Base-by-base conservation (phyloP, 2,329 filamentous ascomycete genomes). In the Massarina eburnea region DNA sequence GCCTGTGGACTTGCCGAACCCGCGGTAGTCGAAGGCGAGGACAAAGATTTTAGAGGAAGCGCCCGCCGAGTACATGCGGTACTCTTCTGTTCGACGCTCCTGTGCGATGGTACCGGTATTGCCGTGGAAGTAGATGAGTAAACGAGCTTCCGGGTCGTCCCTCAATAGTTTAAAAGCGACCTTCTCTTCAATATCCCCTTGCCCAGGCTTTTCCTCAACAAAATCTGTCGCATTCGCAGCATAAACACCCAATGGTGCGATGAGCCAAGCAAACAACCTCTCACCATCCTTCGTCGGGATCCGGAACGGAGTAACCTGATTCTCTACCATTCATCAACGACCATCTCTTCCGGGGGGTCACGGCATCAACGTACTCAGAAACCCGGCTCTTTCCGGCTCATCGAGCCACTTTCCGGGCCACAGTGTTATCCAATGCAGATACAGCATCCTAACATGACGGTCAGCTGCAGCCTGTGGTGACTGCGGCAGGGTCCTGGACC, bases 11-110 rank as follows among this genome's bases (percentile, higher is more conserved):
- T 82, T 80, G 1, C 91, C 92, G 58, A 90, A 97, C 1, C 91
- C 91, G 22, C 91, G 86, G 67, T 96, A 96, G 74, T 96, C 91
- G 54, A 96, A 84, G n/a, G 89, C 80, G 12, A 96, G 75, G 19
- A 96, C 81, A 61, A 66, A 70, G 44, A 91, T 80, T 45, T 80
- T 78, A 14, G 67, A 66, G 14, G 64, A 68, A 0, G 76, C 66
- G 4, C 84, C 82, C 41, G 88, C 82, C 2, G 90, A 83, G 38
- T 95, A 76, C 21, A 84, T 79, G 51, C 91, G 88, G 66, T 95
- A 95, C 47, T 84, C 86, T 35, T 85, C 79, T 1, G 90, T 86
- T 14, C 92, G 83, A 63, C 85, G 80, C 45, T 83, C 83, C 66
- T 95, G 89, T 8, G 87, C 90, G 26, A 97, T 71, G 55, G 71